Percentiles rank a stretch among this genome's conserved stretches.
Conservation (phyloP, 257 asterid genomes). For the Petunia axillaris region DNA sequence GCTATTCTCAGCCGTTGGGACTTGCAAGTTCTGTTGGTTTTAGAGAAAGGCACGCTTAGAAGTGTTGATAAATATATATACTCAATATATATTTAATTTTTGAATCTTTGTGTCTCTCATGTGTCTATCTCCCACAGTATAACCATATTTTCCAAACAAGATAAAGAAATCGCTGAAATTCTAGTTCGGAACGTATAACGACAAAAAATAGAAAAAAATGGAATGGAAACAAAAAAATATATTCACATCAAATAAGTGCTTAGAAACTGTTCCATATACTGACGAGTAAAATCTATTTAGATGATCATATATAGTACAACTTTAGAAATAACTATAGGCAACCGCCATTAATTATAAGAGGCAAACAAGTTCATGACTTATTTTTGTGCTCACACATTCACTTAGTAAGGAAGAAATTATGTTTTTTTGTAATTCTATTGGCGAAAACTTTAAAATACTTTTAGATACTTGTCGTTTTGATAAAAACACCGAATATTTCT, state of each 20-base stretch:
- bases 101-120: background rate
- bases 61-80: slow-evolving; percentile 51
- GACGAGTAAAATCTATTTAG: too few species aligned
- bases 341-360: background rate
- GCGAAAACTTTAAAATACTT: too few species aligned
- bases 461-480: too few species aligned
- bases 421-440: too few species aligned
- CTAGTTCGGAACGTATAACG: background rate
- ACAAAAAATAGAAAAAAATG: background rate
- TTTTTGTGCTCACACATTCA: too few species aligned
- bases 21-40: slow-evolving; percentile 38
- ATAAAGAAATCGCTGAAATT: background rate
- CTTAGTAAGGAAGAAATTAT: too few species aligned
- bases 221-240: slow-evolving; percentile 17
- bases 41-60: slow-evolving; percentile 55
- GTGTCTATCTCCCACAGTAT: background rate
- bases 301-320: too few species aligned
- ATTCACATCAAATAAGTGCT: background rate
- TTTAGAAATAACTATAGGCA: too few species aligned
- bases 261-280: too few species aligned
- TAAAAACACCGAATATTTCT: too few species aligned
- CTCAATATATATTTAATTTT: slow-evolving; percentile 13
- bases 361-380: slow-evolving; percentile 3
- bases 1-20: slow-evolving; percentile 44
- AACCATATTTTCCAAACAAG: background rate